phyloP scores from a whole-genome alignment of 2,329 filamentous ascomycete species.

The Parastagonospora nodorum region DNA sequence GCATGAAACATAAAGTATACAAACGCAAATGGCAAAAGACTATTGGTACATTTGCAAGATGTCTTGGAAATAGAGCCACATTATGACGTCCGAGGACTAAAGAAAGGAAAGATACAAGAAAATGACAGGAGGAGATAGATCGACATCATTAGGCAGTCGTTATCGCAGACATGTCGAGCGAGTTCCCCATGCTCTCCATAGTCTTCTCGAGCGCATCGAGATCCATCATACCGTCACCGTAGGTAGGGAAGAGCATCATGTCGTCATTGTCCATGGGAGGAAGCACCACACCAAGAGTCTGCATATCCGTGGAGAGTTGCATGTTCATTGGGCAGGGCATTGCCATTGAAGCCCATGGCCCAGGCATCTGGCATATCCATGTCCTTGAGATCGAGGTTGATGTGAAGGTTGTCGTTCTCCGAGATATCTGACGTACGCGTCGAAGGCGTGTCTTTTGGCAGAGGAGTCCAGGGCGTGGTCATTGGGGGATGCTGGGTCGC shows the following conservation, averaged over 20 bases:
- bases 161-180: conserved; percentile 23
- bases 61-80: neutral
- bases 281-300: conserved; percentile 35
- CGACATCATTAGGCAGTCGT: neutral
- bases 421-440: conserved; percentile 50
- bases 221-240: conserved; percentile 35
- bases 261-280: conserved; percentile 42
- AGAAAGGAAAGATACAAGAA: neutral
- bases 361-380: conserved; percentile 43
- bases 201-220: conserved; percentile 41
- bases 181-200: conserved; percentile 35
- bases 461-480: conserved; percentile 43
- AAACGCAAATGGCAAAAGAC: neutral
- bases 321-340: conserved; percentile 38
- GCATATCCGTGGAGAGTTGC: conserved; percentile 38
- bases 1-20: too few relatives aligned
- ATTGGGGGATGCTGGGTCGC: conserved; percentile 38
- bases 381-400: conserved; percentile 37
- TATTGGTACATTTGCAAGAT: neutral
- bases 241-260: conserved; percentile 40
- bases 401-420: conserved; percentile 48
- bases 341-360: conserved; percentile 30
- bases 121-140: neutral
- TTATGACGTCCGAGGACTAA: neutral
- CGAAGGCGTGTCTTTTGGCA: conserved; percentile 43